Percentiles rank a stretch among this genome's conserved stretches.
These are phyloP conservation scores for Hypoxylon crocopeplum DNA, from an alignment of 495 filamentous ascomycete genomes.

Conservation along the genomic window DNA sequence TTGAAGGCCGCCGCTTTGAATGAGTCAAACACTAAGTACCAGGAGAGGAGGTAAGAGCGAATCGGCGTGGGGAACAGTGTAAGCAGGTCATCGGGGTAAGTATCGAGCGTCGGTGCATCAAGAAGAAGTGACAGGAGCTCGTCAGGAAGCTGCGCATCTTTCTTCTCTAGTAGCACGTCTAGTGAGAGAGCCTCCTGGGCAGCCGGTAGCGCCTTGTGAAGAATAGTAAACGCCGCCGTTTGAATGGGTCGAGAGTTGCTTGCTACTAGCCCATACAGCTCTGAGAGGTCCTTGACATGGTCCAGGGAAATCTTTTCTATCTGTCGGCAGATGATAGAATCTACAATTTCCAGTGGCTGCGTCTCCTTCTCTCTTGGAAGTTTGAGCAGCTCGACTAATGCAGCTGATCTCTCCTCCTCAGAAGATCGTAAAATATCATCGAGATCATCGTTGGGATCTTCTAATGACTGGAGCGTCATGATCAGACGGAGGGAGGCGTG, in stretches of 20 bases:
- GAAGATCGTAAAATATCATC: slow-evolving; percentile 71
- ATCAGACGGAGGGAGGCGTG: slow-evolving; percentile 77
- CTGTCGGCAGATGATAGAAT: slow-evolving; percentile 69
- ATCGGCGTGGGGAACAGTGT: slow-evolving; percentile 59
- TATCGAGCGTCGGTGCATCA: slow-evolving; percentile 54
- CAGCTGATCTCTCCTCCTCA: slow-evolving; percentile 54
- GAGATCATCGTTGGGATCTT: slow-evolving; percentile 84
- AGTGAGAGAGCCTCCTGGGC: slow-evolving; percentile 84
- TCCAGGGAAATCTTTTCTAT: slow-evolving; percentile 64
- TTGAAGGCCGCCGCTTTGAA: slow-evolving; percentile 80
- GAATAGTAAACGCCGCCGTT: slow-evolving; percentile 77
- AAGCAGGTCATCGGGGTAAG: slow-evolving; percentile 53
- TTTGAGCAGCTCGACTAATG: slow-evolving; percentile 67
- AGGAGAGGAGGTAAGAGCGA: slow-evolving; percentile 85
- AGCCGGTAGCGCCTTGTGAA: slow-evolving; percentile 77
- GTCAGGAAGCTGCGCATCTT: slow-evolving; percentile 68
- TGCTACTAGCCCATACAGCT: slow-evolving; percentile 74
- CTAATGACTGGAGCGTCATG: slow-evolving; percentile 60
- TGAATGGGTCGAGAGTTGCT: slow-evolving; percentile 78
- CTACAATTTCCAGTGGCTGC: slow-evolving; percentile 62
- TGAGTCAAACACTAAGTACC: slow-evolving; percentile 89
- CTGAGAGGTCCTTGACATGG: slow-evolving; percentile 62
- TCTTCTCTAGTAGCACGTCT: slow-evolving; percentile 78
- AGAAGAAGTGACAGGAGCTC: slow-evolving; percentile 74
- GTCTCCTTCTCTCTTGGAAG: slow-evolving; percentile 46